Evolutionary conservation across 495 filamentous ascomycete species (phyloP).

Genomic region (Daldinia bambusicola): DNA sequence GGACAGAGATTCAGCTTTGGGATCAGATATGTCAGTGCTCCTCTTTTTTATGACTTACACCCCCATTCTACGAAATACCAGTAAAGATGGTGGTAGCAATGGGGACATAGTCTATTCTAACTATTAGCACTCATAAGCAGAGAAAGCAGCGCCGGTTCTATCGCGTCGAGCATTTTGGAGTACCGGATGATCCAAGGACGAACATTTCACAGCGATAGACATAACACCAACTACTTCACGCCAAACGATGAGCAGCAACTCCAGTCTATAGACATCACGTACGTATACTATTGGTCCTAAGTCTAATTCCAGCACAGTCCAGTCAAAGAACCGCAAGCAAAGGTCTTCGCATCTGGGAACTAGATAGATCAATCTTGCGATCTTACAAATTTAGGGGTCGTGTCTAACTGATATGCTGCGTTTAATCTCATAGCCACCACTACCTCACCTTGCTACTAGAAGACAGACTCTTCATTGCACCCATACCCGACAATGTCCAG

Average conservation of each 20-base stretch:
- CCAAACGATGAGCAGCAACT: constrained; percentile 52
- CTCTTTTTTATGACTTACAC: not conserved
- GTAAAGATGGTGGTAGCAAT: not conserved
- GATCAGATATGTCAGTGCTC: constrained; percentile 45
- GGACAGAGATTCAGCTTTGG: constrained; percentile 45
- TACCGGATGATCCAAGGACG: constrained; percentile 57
- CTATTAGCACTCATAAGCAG: constrained; percentile 28
- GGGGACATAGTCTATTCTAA: not conserved
- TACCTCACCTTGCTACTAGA: constrained; percentile 48
- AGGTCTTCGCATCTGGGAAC: not conserved
- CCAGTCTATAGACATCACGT: constrained; percentile 50
- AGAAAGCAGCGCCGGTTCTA: constrained; percentile 54
- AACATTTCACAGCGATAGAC: constrained; percentile 50
- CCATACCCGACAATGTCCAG: constrained; percentile 53
- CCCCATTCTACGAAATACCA: not conserved
- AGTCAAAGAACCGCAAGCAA: not conserved
- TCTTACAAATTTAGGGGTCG: not conserved
- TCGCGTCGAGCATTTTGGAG: constrained; percentile 58
- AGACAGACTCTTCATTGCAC: constrained; percentile 67
- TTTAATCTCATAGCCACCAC: constrained; percentile 45
- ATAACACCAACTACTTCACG: constrained; percentile 41
- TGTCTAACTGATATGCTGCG: constrained; percentile 4
- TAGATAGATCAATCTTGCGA: not conserved
- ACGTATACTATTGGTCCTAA: constrained; percentile 3
- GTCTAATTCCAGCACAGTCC: not conserved